Evolutionary conservation across 2,329 filamentous ascomycete genomes (phyloP), one percentile per base, ranked within the genome.

Genomic region (Cercospora sp.): DNA sequence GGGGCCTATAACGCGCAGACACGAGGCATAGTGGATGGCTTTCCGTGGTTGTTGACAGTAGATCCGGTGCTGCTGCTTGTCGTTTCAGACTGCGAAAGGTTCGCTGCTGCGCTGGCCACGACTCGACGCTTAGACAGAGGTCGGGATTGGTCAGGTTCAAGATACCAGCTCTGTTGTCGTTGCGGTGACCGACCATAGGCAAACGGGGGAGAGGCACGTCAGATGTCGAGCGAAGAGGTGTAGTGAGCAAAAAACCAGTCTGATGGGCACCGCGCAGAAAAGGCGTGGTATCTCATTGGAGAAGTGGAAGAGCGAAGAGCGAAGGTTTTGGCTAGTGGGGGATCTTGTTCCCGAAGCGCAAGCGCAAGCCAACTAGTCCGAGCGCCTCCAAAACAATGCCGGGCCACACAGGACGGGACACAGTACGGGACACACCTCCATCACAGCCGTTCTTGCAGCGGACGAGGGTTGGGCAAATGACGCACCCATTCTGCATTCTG

Each of bases 11-110:
- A 66, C 21, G 61, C 59, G 64, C 66, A 63, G 66, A 69, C 63
- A 69, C 67, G 65, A 67, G 69, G 69, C 73, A 74, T 74, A n/a
- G 45, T 71, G 59, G 59, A 45, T 60, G 61, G 32, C 28, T 68
- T 64, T 24, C 24, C 24, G 66, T 70, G 61, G 62, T 70, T 64
- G 71, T 65, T 21, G 49, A 53, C 9, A 30, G 53, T 57, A 12
- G 24, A 24, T 18, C 30, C 61, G 28, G 30, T 53, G 61, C 30
- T 65, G 65, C 67, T 66, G 61, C 68, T 63, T 61, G 63, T 58
- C 37, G 68, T 71, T 69, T 73, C 63, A 70, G 63, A 51, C 58
- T 72, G 37, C 62, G 65, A 64, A 61, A 65, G 57, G 21, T 59
- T 24, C 26, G 28, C 43, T 21, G 40, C 59, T 61, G 45, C n/a